Evolutionary conservation across 1,284 basidiomycete species (phyloP), one percentile per base, ranked within the genome.

Genomic region (Apiotrichum akiyoshidainum): DNA sequence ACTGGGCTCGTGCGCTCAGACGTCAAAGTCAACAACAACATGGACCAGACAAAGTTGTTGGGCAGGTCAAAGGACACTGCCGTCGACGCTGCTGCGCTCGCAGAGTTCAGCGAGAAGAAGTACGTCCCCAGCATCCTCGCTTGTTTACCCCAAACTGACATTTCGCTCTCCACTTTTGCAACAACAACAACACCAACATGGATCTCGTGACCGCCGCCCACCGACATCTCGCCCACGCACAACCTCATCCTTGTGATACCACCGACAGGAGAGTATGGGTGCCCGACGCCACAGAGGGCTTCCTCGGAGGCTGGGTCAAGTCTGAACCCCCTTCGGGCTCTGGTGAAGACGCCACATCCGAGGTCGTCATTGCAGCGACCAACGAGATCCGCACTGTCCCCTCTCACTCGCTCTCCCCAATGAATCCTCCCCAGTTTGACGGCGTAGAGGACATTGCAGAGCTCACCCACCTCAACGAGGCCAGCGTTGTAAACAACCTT

Each of bases 381-480:
- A 72, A 70, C 0, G 76, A 77, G 52, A 65, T 72, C 22, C 59
- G 89, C 51, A 84, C 79, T 58, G 83, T 94, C 9, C 86, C 88
- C 5, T 81, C 90, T 55, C 87, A 90, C 67, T 84, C 86, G 21
- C 78, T 94, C 46, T 92, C 87, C 67, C 93, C 92, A 81, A 94
- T 95, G 90, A 99, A 99, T 72, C 96, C 95, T 14, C 95, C 95
- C 46, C 96, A 97, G 79, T 99, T 99, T 75, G 94, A 99, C 79
- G 86, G 92, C 49, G 94, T 93, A 3, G 93, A 95, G 67, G 96
- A 99, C 78, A 99, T 99, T 69, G 96, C 96, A 47, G 94, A 99
- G 78, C 82, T 99, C 63, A 99, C 96, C 1, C 97, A 94, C 78
- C 81, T 99, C 61, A 99, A 99, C 76, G 96, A 99, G 82, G 94